Percentiles rank a stretch among this genome's conserved stretches.
phyloP scores from a whole-genome alignment of 257 asterid species.

The Coffea eugenioides region DNA sequence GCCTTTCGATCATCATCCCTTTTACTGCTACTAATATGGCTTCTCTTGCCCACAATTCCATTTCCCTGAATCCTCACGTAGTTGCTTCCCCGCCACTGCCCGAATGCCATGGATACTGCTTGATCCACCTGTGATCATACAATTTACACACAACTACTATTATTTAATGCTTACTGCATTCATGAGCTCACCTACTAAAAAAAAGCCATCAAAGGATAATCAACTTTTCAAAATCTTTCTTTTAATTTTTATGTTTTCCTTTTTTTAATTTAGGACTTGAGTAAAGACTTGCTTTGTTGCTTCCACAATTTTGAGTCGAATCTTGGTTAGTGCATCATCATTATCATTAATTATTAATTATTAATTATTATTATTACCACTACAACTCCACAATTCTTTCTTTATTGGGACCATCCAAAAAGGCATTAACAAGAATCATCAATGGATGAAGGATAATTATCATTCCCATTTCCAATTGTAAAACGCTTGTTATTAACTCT shows the following conservation, averaged over 20 bases:
- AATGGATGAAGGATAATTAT: not conserved
- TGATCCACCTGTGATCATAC: constrained; percentile 63
- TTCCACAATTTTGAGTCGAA: not conserved
- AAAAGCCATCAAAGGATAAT: not conserved
- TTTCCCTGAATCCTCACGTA: constrained; percentile 72
- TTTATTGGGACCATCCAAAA: not conserved
- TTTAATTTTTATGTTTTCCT: not conserved
- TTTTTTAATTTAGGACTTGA: not conserved
- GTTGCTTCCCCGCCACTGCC: constrained; percentile 44
- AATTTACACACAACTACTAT: not conserved
- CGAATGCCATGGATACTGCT: constrained; percentile 87
- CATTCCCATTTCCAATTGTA: not conserved
- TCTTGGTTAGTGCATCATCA: not conserved
- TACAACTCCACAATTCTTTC: not conserved
- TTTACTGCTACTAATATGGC: not conserved
- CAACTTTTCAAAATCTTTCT: not conserved
- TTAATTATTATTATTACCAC: not conserved
- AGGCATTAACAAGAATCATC: not conserved
- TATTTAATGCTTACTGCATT: not conserved
- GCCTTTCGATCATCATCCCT: too few relatives aligned
- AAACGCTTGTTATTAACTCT: not conserved
- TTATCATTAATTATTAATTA: too few relatives aligned
- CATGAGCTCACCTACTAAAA: not conserved
- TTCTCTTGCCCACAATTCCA: constrained; percentile 22
- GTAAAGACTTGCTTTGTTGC: not conserved